Base-by-base conservation (phyloP, 306 rosid species). In the Hippophae rhamnoides region DNA sequence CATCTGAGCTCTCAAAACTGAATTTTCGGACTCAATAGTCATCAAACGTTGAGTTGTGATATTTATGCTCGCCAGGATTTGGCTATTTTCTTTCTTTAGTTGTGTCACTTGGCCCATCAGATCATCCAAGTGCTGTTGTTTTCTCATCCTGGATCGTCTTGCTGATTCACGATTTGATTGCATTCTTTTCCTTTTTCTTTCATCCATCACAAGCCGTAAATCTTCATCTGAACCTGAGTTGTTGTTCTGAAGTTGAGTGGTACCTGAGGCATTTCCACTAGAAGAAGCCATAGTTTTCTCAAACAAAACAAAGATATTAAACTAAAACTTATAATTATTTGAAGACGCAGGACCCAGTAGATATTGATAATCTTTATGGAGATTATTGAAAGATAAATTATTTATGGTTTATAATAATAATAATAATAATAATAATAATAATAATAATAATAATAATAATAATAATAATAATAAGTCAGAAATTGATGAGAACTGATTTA, bases 121-220 rank as follows among this genome's bases (percentile, higher is more conserved):
- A 69, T 92, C 90, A 42, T 88, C 90, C 71, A 85, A 5, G 60
- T 82, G 85, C 65, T 86, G 77, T 79, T 88, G 99, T 65, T 84
- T 88, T 43, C 85, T 49, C 93, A 78, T 67, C 63, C 99, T 47
- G 0, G 95, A 92, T 57, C 96, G 73, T 65, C 81, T 78, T 1
- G 99, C 99, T 6, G 99, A 92, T 60, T 88, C 96, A 0, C 96
- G 75, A 8, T 92, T 92, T 6, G 96, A 84, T 68, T 81, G 67
- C 86, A 82, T 88, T 66, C 99, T 76, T 65, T 85, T 92, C 79
- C 79, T 68, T 13, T 85, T 88, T 6, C 86, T 81, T 58, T 84
- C 73, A 69, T 84, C 84, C 81, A 81, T 76, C 78, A 78, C 6
- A 14, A 53, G 49, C 73, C 69, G 81, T 76, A 86, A 55, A 9